Evolutionary conservation across 1,284 basidiomycete species (phyloP).

Genomic region (Ganoderma meredithae): DNA sequence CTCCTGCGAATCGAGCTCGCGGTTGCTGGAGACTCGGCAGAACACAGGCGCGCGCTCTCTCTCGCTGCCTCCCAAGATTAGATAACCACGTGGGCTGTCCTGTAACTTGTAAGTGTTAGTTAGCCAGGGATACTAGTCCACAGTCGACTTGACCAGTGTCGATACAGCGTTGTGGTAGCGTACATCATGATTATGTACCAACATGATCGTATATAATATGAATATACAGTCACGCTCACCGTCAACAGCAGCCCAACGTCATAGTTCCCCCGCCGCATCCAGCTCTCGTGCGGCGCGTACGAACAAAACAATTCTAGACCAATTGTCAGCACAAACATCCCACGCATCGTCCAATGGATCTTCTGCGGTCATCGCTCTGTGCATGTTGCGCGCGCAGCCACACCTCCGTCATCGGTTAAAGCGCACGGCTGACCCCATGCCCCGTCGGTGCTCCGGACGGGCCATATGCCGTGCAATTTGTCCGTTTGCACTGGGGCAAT

Average conservation of each 20-base stretch:
- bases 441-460: constrained; percentile 2
- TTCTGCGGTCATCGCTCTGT: neutral
- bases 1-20: neutral
- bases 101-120: too few species aligned
- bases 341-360: neutral
- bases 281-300: neutral
- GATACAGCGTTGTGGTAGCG: too few species aligned
- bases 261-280: neutral
- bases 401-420: neutral
- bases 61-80: too few species aligned
- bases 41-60: neutral
- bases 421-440: neutral
- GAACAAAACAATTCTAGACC: too few species aligned
- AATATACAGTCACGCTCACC: neutral
- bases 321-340: neutral
- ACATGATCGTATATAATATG: too few species aligned
- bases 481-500: neutral
- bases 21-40: neutral
- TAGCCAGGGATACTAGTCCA: too few species aligned
- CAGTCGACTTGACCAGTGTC: too few species aligned
- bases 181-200: too few species aligned
- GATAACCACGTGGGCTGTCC: too few species aligned
- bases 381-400: neutral
- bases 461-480: neutral
- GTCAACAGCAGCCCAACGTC: neutral